phyloP scores from a whole-genome alignment of 768 basidiomycete species.

The Boletus sp. region DNA sequence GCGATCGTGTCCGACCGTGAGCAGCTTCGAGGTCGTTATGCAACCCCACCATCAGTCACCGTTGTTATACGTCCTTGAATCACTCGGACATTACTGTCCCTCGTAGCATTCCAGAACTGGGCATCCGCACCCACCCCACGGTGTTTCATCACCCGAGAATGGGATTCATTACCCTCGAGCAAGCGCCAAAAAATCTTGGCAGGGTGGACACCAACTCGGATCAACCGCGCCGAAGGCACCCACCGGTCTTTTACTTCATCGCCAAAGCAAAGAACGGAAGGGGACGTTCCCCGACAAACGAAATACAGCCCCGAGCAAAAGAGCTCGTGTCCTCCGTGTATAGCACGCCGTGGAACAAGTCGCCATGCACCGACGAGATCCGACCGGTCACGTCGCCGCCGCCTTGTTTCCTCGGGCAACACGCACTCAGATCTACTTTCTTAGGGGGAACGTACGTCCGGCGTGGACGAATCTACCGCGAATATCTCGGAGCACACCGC shows the following conservation, averaged over 20 bases:
- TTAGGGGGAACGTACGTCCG: background rate
- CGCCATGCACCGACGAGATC: slow-evolving; percentile 9
- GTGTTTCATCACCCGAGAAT: slow-evolving; percentile 14
- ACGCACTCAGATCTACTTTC: background rate
- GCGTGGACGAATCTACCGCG: slow-evolving; percentile 15
- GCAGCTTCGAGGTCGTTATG: slow-evolving; percentile 21
- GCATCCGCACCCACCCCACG: background rate
- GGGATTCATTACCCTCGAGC: background rate
- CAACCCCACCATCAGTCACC: slow-evolving; percentile 10
- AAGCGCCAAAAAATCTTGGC: background rate
- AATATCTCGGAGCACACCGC: slow-evolving; percentile 17
- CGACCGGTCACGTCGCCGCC: background rate
- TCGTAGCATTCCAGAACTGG: background rate
- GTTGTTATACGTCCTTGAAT: background rate
- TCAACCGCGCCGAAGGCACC: background rate
- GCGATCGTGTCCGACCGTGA: slow-evolving; percentile 8
- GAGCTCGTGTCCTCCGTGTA: background rate
- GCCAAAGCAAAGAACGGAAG: background rate
- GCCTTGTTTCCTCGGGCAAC: slow-evolving; percentile 7
- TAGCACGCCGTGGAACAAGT: background rate
- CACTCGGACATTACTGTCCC: background rate
- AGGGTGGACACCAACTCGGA: background rate
- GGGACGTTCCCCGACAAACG: background rate
- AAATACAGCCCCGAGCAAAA: background rate
- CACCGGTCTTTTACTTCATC: background rate